Evolutionary conservation across 306 rosid species (phyloP), one percentile per base, ranked within the genome.

Genomic region (Malus sylvestris): DNA sequence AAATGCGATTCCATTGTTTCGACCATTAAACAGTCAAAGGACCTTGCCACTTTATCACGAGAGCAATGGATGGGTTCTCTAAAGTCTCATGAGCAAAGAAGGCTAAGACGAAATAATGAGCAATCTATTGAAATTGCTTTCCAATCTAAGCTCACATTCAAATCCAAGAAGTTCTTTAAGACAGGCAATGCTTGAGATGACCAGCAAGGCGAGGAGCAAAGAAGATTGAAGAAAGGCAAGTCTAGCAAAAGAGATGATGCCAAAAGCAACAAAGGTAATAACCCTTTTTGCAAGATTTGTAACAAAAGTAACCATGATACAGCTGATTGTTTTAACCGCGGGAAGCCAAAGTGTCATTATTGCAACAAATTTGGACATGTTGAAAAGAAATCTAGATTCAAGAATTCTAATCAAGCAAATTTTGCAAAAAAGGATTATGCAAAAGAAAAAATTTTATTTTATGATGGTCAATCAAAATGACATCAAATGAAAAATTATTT

Each of bases 331-430:
- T 40, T 16, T 42, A 10, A 35, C 8, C 14, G 23, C 5, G 13
- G 68, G 30, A 77, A 59, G 49, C 33, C 60, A 10, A 73, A 77
- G 29, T 76, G 80, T 25, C 9, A 42, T 10, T 9, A 76, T 15
- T 40, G 67, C 49, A 44, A 44, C 49, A 44, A 44, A 44, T 44
- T 44, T 44, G 49, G 49, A 10, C 49, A 44, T 44, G 3, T 46
- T 60, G 18, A 77, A n/a, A 69, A 67, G 32, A 12, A 33, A 6
- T 77, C 52, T 4, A 55, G 33, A 53, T 76, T 33, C 12, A 76
- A 35, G n/a, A 35, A 53, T 5, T 4, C 45, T 19, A 40, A 66
- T 5, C 72, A 76, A 67, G 72, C 79, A 16, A 76, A 51, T 9
- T 51, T 52, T 52, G 25, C 73, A 0, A 30, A 74, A 14, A 40